phyloP scores from a whole-genome alignment of 345 rosid genomes.

The Syzygium grande region DNA sequence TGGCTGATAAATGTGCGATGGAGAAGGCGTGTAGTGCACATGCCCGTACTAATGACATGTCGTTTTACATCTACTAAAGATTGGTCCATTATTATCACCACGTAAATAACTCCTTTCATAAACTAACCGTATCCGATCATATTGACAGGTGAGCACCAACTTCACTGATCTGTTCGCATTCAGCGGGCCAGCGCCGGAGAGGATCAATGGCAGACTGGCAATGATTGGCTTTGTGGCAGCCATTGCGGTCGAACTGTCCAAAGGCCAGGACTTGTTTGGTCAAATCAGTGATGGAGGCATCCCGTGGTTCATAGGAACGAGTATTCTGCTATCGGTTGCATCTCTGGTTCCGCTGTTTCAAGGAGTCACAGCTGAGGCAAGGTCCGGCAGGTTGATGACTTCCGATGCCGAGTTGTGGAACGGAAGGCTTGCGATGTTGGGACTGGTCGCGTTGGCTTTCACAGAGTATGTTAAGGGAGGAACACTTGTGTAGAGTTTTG shows the following conservation, averaged over 20 bases:
- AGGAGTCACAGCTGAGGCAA: conserved; percentile 51
- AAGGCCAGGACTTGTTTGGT: conserved; percentile 53
- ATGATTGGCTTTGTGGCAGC: conserved; percentile 85
- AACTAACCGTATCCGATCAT: not conserved
- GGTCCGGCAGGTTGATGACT: conserved; percentile 54
- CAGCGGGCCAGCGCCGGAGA: conserved; percentile 88
- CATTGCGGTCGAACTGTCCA: conserved; percentile 50
- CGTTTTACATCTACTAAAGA: too few species aligned
- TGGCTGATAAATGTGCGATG: not conserved
- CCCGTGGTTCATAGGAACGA: conserved; percentile 48
- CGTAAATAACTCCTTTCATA: too few species aligned
- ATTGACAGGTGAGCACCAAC: conserved; percentile 40
- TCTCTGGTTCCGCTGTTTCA: conserved; percentile 49
- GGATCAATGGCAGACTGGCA: conserved; percentile 78
- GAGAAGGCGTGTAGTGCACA: too few species aligned
- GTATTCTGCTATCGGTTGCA: conserved; percentile 52
- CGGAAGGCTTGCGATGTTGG: conserved; percentile 76
- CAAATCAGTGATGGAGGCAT: conserved; percentile 61
- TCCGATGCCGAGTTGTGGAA: conserved; percentile 83
- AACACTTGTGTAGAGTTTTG: not conserved
- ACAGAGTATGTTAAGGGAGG: conserved; percentile 73
- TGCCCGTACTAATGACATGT: too few species aligned
- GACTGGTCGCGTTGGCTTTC: conserved; percentile 65
- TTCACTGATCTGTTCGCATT: conserved; percentile 61
- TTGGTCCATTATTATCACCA: too few species aligned